These are phyloP conservation scores for Phalaenopsis aphrodite DNA, from an alignment of 106 monocot species.

Conservation along the genomic window DNA sequence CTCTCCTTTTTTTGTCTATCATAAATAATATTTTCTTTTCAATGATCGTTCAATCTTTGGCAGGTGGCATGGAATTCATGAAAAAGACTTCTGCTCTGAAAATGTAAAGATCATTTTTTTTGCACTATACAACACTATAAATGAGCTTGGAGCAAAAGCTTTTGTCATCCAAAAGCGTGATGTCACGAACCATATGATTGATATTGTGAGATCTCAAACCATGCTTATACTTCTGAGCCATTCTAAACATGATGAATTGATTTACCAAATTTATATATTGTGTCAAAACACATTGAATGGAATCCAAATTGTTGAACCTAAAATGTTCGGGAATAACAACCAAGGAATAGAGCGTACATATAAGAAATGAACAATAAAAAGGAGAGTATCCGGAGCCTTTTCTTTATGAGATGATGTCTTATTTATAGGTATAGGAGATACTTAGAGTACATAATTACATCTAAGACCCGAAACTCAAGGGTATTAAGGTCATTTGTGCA, in stretches of 20 bases:
- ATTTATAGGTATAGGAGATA: no score
- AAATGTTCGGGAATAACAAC: no score
- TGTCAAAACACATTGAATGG: background rate
- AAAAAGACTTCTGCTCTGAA: constrained; percentile 38
- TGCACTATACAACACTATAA: constrained; percentile 50
- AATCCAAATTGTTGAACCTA: background rate
- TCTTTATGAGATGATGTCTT: no score
- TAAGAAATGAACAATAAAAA: no score
- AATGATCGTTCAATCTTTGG: background rate
- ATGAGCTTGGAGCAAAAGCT: constrained; percentile 61
- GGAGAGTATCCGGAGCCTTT: no score
- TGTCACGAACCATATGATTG: constrained; percentile 50
- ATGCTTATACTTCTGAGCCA: background rate
- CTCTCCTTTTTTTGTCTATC: background rate
- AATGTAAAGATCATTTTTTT: constrained; percentile 66
- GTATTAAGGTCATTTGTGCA: no score
- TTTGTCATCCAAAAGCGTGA: constrained; percentile 40
- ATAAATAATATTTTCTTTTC: background rate
- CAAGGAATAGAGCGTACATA: no score
- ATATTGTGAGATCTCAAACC: constrained; percentile 45
- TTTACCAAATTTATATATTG: background rate
- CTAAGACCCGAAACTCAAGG: no score
- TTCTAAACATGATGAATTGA: background rate
- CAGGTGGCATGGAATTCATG: constrained; percentile 60
- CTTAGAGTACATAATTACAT: no score